These are phyloP conservation scores for Arachis stenosperma DNA, from an alignment of 306 rosid species.

Conservation along the genomic window DNA sequence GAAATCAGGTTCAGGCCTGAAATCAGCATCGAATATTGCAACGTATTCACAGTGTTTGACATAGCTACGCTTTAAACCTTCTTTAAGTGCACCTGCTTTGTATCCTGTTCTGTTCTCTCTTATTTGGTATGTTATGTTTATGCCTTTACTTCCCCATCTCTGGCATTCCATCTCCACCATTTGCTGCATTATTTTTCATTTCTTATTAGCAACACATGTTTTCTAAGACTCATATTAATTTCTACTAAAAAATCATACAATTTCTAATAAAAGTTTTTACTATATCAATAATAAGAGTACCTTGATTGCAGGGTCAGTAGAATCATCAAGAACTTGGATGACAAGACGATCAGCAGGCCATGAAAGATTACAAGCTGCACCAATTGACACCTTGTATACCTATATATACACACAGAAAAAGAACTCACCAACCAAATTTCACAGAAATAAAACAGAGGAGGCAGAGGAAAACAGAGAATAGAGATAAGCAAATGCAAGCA, in stretches of 20 bases:
- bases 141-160: slow-evolving; percentile 96
- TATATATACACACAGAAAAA: slow-evolving; percentile 26
- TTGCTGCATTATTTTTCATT: slow-evolving; percentile 57
- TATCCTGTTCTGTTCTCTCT: slow-evolving; percentile 83
- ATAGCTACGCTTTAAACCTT: slow-evolving; percentile 86
- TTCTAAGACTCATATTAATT: too few relatives aligned
- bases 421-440: too few relatives aligned
- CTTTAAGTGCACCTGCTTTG: slow-evolving; percentile 97
- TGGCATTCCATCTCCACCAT: slow-evolving; percentile 93
- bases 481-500: background rate
- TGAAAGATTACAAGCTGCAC: slow-evolving; percentile 95
- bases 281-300: slow-evolving; percentile 36
- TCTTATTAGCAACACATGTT: too few relatives aligned
- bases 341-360: slow-evolving; percentile 98
- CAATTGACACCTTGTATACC: slow-evolving; percentile 98
- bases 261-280: background rate
- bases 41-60: slow-evolving; percentile 93
- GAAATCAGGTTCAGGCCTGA: slow-evolving; percentile 88
- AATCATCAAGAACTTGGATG: slow-evolving; percentile 96
- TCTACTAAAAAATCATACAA: too few relatives aligned
- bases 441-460: too few relatives aligned
- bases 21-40: slow-evolving; percentile 93
- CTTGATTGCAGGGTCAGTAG: slow-evolving; percentile 89
- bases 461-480: too few relatives aligned
- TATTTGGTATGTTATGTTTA: slow-evolving; percentile 84